Percentiles rank a stretch among this genome's conserved stretches.
phyloP scores from a whole-genome alignment of 1,139 yeast genomes.

The Candida mesenterica region DNA sequence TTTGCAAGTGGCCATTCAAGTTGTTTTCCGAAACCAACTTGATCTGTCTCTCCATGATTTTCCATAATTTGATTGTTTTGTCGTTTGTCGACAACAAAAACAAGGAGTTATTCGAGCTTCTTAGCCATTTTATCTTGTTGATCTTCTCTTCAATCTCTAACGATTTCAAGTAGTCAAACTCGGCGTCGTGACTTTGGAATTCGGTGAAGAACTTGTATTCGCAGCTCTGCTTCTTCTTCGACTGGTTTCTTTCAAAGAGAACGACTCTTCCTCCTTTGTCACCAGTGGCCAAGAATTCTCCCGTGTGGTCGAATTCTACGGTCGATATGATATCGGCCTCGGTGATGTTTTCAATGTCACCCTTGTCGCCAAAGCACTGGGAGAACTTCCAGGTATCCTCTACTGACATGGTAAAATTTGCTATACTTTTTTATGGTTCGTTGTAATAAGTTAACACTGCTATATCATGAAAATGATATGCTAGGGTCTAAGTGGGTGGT shows the following conservation, averaged over 20 bases:
- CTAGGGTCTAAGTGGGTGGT: no score
- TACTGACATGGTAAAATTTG: constrained; percentile 12
- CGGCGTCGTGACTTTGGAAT: constrained; percentile 98
- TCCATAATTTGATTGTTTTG: constrained; percentile 97
- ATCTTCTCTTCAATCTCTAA: constrained; percentile 97
- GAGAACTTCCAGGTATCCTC: constrained; percentile 64
- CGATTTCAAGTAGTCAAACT: constrained; percentile 93
- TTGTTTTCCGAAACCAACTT: constrained; percentile 92
- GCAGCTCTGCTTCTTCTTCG: constrained; percentile 65
- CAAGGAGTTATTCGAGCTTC: constrained; percentile 82
- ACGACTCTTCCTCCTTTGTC: constrained; percentile 99
- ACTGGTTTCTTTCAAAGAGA: constrained; percentile 83
- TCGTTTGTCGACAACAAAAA: constrained; percentile 90
- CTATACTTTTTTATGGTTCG: no score
- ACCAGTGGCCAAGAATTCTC: constrained; percentile 95
- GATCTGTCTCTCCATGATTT: constrained; percentile 86
- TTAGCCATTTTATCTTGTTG: constrained; percentile 96
- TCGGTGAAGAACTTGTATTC: constrained; percentile 96
- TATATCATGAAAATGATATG: no score
- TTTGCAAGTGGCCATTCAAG: constrained; percentile 31
- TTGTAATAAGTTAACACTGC: no score
- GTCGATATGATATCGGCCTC: constrained; percentile 98
- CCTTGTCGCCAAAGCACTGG: constrained; percentile 97
- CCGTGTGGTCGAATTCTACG: constrained; percentile 93
- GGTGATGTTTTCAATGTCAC: constrained; percentile 92